Evolutionary conservation across 441 rosid species (phyloP).

Genomic region (Rhodomyrtus psidioides): DNA sequence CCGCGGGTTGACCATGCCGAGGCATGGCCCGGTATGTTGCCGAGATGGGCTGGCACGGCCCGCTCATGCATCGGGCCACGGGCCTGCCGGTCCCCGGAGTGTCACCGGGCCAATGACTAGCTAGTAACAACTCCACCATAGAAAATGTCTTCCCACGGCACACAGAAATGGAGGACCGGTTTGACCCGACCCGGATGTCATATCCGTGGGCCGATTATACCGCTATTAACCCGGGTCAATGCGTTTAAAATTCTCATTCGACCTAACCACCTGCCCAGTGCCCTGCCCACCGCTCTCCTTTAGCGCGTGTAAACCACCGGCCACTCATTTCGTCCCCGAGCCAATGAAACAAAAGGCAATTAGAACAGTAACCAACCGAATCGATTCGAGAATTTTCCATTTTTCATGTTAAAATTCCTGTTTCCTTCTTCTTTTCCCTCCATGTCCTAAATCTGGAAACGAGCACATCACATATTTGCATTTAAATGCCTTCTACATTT

Average conservation of each 20-base stretch:
- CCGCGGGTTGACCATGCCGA: too few relatives aligned
- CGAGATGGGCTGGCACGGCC: neutral
- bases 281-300: neutral
- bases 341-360: neutral
- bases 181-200: neutral
- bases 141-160: neutral
- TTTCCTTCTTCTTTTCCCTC: neutral
- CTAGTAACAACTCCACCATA: neutral
- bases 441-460: neutral
- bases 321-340: neutral
- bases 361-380: too few relatives aligned
- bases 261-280: neutral
- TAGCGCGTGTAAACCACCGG: neutral
- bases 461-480: too few relatives aligned
- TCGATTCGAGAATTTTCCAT: neutral
- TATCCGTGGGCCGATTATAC: neutral
- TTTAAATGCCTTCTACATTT: too few relatives aligned
- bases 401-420: neutral
- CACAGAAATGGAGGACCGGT: neutral
- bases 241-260: neutral
- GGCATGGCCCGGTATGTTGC: neutral
- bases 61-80: neutral
- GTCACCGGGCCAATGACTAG: neutral
- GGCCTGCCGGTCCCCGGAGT: neutral
- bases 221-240: neutral